Conservation (phyloP, 176 grass and related monocot genomes). For the Avena atlantica region DNA sequence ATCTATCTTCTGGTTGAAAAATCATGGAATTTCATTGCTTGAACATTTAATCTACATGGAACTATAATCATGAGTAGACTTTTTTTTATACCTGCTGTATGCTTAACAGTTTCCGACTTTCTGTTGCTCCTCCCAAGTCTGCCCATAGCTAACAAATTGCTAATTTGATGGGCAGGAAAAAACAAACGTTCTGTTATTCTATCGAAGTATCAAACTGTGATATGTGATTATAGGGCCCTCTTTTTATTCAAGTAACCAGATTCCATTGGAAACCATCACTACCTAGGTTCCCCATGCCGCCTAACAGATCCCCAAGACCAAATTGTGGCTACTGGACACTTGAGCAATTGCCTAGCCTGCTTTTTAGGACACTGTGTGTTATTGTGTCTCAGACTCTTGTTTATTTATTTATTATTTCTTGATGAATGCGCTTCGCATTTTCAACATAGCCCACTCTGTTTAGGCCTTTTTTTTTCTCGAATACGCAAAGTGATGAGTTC, state of each 20-base stretch:
- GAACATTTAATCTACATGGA: background rate
- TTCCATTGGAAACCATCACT: background rate
- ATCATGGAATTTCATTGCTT: background rate
- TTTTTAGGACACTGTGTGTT: background rate
- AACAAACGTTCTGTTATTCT: background rate
- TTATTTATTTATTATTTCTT: background rate
- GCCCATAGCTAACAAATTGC: background rate
- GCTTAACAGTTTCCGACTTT: background rate
- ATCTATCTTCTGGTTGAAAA: conserved; percentile 10
- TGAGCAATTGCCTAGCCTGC: background rate
- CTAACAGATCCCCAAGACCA: background rate
- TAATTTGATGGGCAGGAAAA: background rate
- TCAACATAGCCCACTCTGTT: background rate
- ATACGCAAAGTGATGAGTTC: background rate
- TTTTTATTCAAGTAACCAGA: conserved; percentile 3
- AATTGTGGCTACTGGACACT: background rate
- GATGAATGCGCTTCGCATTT: background rate
- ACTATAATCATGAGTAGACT: background rate
- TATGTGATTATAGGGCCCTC: background rate
- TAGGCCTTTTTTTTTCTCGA: background rate
- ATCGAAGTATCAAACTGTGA: background rate
- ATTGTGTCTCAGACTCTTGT: conserved; percentile 10
- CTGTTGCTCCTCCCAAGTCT: conserved; percentile 7
- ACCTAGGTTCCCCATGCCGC: background rate
- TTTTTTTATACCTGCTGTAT: background rate